Base-by-base conservation (phyloP, 495 filamentous ascomycete species). In the Penicillium turbatum region DNA sequence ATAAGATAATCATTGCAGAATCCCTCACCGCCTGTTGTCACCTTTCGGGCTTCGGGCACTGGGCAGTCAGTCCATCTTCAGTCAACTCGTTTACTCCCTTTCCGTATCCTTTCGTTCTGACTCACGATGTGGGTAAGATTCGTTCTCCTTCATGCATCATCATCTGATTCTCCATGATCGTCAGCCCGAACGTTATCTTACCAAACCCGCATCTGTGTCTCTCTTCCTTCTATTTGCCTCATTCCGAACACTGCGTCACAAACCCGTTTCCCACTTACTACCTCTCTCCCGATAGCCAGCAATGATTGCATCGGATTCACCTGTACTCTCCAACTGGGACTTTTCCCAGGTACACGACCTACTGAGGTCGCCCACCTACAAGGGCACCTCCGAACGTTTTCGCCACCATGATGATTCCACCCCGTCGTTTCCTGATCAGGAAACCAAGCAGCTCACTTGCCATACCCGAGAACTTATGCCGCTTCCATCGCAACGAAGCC, bases 271-370 rank as follows among this genome's bases (percentile, higher is more conserved):
- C 29, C 19, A 30, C 13, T 15, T 13, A 1, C 17, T 35, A 17
- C 31, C 9, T 15, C 24, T 6, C 37, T 6, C 24, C 24, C 17
- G 19, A 26, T 53, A 21, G 57, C 54, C 54, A 51, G 56, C 64
- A 56, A 63, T 66, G 60, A 36, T 44, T 46, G 26, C 50, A 30
- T 49, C 43, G 7, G 48, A 51, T 16, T 53, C 62, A 29, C 31
- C 56, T 17, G 55, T 61, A 41, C 35, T 61, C 50, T 69, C 70
- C 38, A 64, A 56, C 41, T 80, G 78, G 78, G 76, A 77, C 56
- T 76, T 80, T 54, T 62, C 72, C 51, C 65, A 71, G 56, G 78
- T 74, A 62, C 71, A 73, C 56, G 72, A 76, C 57, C 69, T 80
- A 40, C 66, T 79, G n/a, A 59, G 64, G 32, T 72, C 73, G 17